Evolutionary conservation across 2,329 filamentous ascomycete species (phyloP), one percentile per base, ranked within the genome.

Genomic region (Colletotrichum lentis): DNA sequence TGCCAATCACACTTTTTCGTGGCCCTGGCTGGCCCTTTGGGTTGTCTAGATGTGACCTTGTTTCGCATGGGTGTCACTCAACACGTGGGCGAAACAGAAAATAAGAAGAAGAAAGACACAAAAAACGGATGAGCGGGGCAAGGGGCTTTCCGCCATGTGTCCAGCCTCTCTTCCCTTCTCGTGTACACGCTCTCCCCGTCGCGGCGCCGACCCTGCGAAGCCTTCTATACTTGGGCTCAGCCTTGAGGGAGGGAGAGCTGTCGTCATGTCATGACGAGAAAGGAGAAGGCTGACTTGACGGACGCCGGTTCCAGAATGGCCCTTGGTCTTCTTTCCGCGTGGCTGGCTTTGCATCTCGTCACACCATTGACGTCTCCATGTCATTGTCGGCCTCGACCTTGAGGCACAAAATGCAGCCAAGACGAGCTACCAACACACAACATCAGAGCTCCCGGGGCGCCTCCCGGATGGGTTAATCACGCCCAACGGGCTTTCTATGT

Each of bases 351-450:
- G 31, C 44, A 24, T 12, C 53, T 55, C 41, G 24, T 50, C 39
- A 41, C 46, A 64, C 49, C 18, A 20, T 44, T 27, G 27, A 50
- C 18, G 47, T 59, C 37, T n/a, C n/a, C n/a, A n/a, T n/a, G n/a
- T n/a, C 39, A 20, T 39, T 37, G n/a, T 46, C 54, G 44, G 43
- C 49, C 49, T 55, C 62, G 24, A 27, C 55, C 55, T 31, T 65
- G 49, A 60, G 62, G 50, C 62, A 55, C 49, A 56, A 20, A 18
- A 60, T 65, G 65, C 65, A 55, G 65, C 65, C 62, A 68, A 68
- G 65, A n/a, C 43, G 46, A 43, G 49, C 47, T 35, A 44, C 31
- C 53, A 64, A 22, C 47, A 53, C 60, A 50, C 43, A 50, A 27
- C 55, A 65, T 68, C 49, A 59, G 55, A 60, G 49, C 43, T 58